A percentile compares a stretch with the other conserved stretches of the same genome.
These are phyloP conservation scores for Phytophthora sojae DNA, from an alignment of 352 stramenopile species.

Conservation along the genomic window DNA sequence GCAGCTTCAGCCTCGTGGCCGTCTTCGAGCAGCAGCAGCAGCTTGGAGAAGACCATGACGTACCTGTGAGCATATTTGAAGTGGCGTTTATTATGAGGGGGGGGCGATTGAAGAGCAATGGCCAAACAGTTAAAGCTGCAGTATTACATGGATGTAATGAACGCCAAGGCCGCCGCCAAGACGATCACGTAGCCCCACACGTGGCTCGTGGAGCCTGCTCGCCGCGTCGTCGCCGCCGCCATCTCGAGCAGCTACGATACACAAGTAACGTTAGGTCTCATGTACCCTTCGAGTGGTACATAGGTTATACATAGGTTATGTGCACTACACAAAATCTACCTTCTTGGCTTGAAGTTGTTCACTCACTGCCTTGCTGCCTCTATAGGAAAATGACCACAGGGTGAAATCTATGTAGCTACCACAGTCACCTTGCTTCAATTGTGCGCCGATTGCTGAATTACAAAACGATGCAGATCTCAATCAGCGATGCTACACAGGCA, in stretches of 20 bases:
- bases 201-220: slow-evolving; percentile 73
- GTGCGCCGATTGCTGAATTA: no score
- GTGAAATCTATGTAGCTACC: no score
- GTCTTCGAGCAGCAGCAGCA: slow-evolving; percentile 45
- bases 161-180: slow-evolving; percentile 49
- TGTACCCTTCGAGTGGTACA: not conserved
- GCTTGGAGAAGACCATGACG: slow-evolving; percentile 77
- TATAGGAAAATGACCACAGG: no score
- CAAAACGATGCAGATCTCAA: not conserved
- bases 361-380: no score
- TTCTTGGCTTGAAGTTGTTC: no score
- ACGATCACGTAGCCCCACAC: slow-evolving; percentile 87
- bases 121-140: not conserved
- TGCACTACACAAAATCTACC: no score
- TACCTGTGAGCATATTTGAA: slow-evolving; percentile 51
- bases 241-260: slow-evolving; percentile 4
- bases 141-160: slow-evolving; percentile 73
- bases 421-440: no score
- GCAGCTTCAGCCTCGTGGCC: not conserved
- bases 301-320: no score
- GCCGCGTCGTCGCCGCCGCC: slow-evolving; percentile 38
- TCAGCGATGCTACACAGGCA: no score
- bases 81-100: not conserved
- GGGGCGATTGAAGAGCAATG: not conserved
- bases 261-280: not conserved